phyloP scores from a whole-genome alignment of 352 stramenopile genomes.

The Sclerospora graminicola region DNA sequence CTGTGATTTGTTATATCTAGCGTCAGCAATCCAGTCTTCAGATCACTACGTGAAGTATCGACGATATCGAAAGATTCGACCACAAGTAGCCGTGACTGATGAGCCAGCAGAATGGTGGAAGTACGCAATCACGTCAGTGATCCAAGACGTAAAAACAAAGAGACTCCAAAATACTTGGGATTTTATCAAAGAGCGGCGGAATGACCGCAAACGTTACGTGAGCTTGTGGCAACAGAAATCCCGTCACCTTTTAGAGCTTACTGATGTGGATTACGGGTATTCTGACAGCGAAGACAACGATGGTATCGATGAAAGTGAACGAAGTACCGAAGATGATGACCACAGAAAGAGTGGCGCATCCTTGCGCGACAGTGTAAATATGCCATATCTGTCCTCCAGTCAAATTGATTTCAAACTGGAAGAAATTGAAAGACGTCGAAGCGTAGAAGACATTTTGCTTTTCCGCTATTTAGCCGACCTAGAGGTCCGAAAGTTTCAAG shows the following conservation, averaged over 20 bases:
- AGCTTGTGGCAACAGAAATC: constrained; percentile 45
- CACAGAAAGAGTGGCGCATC: constrained; percentile 1
- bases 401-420: constrained; percentile 38
- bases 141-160: constrained; percentile 51
- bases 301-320: constrained; percentile 11
- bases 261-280: constrained; percentile 24
- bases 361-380: constrained; percentile 3
- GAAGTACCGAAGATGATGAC: constrained; percentile 11
- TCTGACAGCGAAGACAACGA: constrained; percentile 60
- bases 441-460: constrained; percentile 75
- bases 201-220: constrained; percentile 69
- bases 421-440: constrained; percentile 61
- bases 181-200: constrained; percentile 74
- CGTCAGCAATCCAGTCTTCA: constrained; percentile 54
- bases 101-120: constrained; percentile 63
- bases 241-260: constrained; percentile 18
- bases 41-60: constrained; percentile 73
- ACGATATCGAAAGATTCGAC: constrained; percentile 64
- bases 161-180: constrained; percentile 66
- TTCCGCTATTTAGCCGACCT: constrained; percentile 76
- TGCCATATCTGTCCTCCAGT: constrained; percentile 10
- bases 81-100: constrained; percentile 38
- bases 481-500: constrained; percentile 27
- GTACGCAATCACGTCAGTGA: constrained; percentile 62
- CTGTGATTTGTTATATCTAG: constrained; percentile 77